Evolutionary conservation across 177 flowering plant genomes (phyloP), one percentile per base, ranked within the genome.

Genomic region (Tripterygium wilfordii): DNA sequence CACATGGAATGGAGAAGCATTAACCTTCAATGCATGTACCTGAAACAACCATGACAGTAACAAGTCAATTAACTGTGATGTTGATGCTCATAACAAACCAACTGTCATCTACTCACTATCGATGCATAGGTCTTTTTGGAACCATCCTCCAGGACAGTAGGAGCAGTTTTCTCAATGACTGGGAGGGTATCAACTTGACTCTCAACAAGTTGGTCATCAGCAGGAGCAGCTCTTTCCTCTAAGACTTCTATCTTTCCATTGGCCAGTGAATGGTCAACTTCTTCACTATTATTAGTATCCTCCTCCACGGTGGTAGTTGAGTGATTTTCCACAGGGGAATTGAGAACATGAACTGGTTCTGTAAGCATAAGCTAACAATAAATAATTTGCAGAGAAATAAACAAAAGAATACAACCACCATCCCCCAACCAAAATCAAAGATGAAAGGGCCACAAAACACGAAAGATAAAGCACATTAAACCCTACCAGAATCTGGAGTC

Each of bases 51-150:
- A 36, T 2, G n/a, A 31, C 0, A 31, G 4, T 22, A 26, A 27
- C 9, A 42, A 8, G 23, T 20, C 13, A 29, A 19, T 16, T 10
- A 12, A 8, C 1, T 30, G 33, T 6, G 12, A 30, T 30, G 12
- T 6, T 6, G 33, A 30, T 30, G 7, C 12, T 30, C 33, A 17
- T 13, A 25, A 10, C 1, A 24, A 0, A n/a, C 27, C 10, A n/a
- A 14, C n/a, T n/a, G n/a, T n/a, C n/a, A n/a, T n/a, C n/a, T n/a
- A 67, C 76, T 53, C 37, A 66, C 76, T 4, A 71, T 48, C 46
- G 71, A 60, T 28, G 69, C 69, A 56, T 47, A 71, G 10, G 76
- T 56, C 58, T 53, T 71, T 53, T 71, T 71, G 5, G 66, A 56
- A 23, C 53, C 58, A 46, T 56, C 64, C 26, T 38, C 55, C 37